These are phyloP conservation scores for Saccharomycopsis fermentans DNA, from an alignment of 805 yeast species.

Conservation along the genomic window DNA sequence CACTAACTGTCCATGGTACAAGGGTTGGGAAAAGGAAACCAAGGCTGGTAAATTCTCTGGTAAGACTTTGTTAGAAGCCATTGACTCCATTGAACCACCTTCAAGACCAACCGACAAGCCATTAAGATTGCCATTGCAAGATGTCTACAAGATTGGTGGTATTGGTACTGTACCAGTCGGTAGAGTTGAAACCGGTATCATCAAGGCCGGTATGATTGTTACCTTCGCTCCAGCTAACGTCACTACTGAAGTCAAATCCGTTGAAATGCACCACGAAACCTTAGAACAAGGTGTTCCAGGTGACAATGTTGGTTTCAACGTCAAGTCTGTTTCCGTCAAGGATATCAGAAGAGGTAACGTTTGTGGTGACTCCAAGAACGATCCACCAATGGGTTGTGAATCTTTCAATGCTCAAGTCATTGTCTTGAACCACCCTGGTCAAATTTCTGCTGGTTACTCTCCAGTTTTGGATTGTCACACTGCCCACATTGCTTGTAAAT, in stretches of 20 bases:
- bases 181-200: constrained; percentile 86
- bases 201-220: constrained; percentile 86
- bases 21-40: constrained; percentile 79
- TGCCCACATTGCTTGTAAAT: constrained; percentile 86
- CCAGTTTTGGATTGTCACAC: constrained; percentile 90
- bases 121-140: constrained; percentile 82
- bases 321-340: constrained; percentile 82
- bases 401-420: constrained; percentile 82
- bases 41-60: constrained; percentile 62
- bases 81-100: constrained; percentile 76
- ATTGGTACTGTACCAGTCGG: constrained; percentile 90
- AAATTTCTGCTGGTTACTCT: constrained; percentile 81
- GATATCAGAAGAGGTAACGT: constrained; percentile 92
- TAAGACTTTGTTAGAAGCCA: constrained; percentile 77
- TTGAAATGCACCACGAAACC: constrained; percentile 81
- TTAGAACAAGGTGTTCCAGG: constrained; percentile 76
- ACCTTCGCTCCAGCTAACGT: constrained; percentile 87
- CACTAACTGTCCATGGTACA: constrained; percentile 77
- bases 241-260: constrained; percentile 84
- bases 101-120: constrained; percentile 77
- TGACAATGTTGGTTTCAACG: constrained; percentile 87
- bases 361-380: constrained; percentile 83
- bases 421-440: constrained; percentile 88
- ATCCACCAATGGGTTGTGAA: constrained; percentile 71
- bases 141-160: constrained; percentile 90